Evolutionary conservation across 805 yeast species (phyloP), one percentile per base, ranked within the genome.

Genomic region (Kodamaea hsintzibuensis): DNA sequence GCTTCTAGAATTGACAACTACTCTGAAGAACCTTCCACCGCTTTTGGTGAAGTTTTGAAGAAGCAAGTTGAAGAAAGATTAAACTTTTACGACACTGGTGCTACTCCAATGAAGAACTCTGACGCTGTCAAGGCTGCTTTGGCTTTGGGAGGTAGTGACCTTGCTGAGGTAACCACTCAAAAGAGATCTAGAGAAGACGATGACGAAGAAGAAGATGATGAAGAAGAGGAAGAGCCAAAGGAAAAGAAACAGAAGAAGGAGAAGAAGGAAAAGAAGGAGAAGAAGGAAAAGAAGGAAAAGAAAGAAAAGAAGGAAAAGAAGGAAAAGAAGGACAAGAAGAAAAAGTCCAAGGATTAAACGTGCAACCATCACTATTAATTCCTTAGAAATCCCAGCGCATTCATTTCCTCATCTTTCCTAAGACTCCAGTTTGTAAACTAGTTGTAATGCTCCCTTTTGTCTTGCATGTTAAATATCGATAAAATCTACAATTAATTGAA

Each of bases 1-100:
- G 99, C 99, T 56, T 91, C 97, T 50, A 91, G 99, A 83, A 93
- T 95, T 67, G 99, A 95, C 78, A 91, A 91, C 79, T 95, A 91
- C 76, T 88, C 97, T 54, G 99, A 95, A 71, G 89, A 87, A 71
- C 98, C 99, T 67, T 81, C 91, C 45, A 88, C 87, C 58, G 89
- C 84, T 51, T 95, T 95, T 65, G 99, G 99, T 72, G 80, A 83
- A 64, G 86, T 92, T 53, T 84, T 95, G 74, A 92, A 91, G 82
- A 84, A 89, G 74, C 99, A 95, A 82, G 98, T 95, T 62, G 99
- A 95, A 80, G 97, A 95, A 76, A 89, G 99, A 79, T 83, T 95
- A 68, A 88, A 85, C 74, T 95, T 95, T 72, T 95, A 91, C 81
- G 96, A 90, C 72, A 89, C 97, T 54, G 99, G 99, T 71, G 88